Evolutionary conservation across 176 grass and related monocot genomes (phyloP).

Genomic region (Triticum turgidum): DNA sequence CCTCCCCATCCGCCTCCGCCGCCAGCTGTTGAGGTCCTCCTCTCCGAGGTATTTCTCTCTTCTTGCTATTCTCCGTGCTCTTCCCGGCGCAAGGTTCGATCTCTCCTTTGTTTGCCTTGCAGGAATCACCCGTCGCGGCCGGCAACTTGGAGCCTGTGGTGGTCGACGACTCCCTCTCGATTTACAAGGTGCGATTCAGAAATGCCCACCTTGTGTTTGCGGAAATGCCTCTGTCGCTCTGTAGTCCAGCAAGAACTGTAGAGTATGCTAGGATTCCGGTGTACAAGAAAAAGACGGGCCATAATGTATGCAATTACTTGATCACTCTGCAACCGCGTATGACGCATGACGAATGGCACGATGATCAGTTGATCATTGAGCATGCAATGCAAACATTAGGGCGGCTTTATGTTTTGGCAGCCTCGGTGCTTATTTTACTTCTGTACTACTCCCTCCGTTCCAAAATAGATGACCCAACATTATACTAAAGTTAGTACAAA

Average conservation of each 20-base stretch:
- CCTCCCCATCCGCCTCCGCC: conserved; percentile 45
- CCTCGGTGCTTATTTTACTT: neutral
- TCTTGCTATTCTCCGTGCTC: neutral
- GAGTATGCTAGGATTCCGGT: neutral
- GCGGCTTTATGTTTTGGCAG: neutral
- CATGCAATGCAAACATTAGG: neutral
- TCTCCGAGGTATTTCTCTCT: conserved; percentile 40
- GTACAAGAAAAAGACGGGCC: neutral
- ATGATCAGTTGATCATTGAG: neutral
- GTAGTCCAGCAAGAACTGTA: neutral
- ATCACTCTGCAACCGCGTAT: neutral
- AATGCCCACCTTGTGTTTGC: neutral
- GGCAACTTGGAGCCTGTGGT: conserved; percentile 47
- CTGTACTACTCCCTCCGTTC: neutral
- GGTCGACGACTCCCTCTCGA: conserved; percentile 57
- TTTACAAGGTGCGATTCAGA: conserved; percentile 62
- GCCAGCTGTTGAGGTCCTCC: conserved; percentile 60
- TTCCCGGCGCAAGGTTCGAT: neutral
- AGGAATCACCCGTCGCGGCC: conserved; percentile 39
- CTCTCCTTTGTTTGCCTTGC: neutral
- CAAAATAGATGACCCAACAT: too few species aligned
- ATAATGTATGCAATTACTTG: neutral
- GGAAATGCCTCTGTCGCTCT: neutral
- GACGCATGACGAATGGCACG: neutral
- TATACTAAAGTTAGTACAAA: too few species aligned